These are phyloP conservation scores for Agaricus blazei DNA, from an alignment of 768 basidiomycete genomes.

Conservation along the genomic window DNA sequence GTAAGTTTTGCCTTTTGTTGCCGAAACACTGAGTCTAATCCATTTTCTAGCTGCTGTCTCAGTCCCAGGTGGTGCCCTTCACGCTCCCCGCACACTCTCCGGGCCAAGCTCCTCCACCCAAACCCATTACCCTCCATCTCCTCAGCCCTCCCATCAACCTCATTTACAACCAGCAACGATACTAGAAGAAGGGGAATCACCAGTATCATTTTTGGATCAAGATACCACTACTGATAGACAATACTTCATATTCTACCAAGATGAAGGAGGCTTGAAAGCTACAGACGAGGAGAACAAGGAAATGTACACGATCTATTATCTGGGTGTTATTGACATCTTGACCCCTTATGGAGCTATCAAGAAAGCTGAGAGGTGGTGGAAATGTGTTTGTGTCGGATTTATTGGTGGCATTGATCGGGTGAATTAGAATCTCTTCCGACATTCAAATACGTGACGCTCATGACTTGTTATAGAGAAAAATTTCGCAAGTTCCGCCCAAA, in stretches of 20 bases:
- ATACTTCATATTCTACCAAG: constrained; percentile 92
- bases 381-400: constrained; percentile 56
- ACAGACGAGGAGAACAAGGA: constrained; percentile 80
- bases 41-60: neutral
- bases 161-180: neutral
- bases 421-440: constrained; percentile 27
- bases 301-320: constrained; percentile 81
- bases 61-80: neutral
- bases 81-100: neutral
- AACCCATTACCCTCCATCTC: neutral
- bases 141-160: constrained; percentile 4
- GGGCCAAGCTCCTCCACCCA: neutral
- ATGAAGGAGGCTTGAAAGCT: constrained; percentile 89
- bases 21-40: too few relatives aligned
- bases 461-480: constrained; percentile 64
- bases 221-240: constrained; percentile 55
- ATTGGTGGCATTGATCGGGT: constrained; percentile 67
- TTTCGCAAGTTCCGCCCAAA: constrained; percentile 83
- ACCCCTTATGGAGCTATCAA: constrained; percentile 83
- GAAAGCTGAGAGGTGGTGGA: constrained; percentile 87
- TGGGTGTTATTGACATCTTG: constrained; percentile 95
- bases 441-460: constrained; percentile 5
- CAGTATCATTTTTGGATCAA: constrained; percentile 45
- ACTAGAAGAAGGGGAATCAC: constrained; percentile 16
- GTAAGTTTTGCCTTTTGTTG: neutral